Percentiles rank a stretch among this genome's conserved stretches.
Evolutionary conservation across 805 yeast species (phyloP).

Genomic region (Komagataella kurtzmanii): DNA sequence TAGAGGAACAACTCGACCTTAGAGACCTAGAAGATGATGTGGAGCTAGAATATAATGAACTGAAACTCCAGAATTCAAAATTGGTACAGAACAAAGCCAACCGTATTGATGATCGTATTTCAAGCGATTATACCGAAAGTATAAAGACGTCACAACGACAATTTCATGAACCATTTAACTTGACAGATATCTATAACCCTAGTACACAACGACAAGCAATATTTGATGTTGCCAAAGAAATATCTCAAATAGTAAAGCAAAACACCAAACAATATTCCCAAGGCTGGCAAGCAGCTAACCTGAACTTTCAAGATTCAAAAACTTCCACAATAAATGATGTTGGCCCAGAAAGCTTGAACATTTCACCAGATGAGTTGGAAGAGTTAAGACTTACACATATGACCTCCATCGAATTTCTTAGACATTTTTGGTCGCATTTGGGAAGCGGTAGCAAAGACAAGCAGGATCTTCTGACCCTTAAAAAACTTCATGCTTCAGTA

Average conservation of each 20-base stretch:
- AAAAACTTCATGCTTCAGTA: constrained; percentile 33
- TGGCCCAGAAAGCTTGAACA: constrained; percentile 2
- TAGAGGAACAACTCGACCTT: constrained; percentile 31
- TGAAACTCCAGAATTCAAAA: constrained; percentile 14
- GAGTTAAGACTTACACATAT: constrained; percentile 49
- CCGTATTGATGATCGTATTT: not conserved
- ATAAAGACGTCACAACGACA: not conserved
- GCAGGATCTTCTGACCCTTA: constrained; percentile 18
- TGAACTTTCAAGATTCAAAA: constrained; percentile 6
- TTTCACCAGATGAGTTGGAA: constrained; percentile 27
- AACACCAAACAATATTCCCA: constrained; percentile 42
- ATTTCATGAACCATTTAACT: constrained; percentile 4
- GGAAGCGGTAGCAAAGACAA: constrained; percentile 21
- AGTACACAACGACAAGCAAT: constrained; percentile 16
- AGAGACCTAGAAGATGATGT: constrained; percentile 36
- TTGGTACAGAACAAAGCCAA: not conserved
- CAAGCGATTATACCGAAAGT: not conserved
- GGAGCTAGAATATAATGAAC: constrained; percentile 37
- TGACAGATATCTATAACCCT: constrained; percentile 13
- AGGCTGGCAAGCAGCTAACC: constrained; percentile 19
- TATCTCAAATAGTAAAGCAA: constrained; percentile 31
- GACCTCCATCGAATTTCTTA: constrained; percentile 61
- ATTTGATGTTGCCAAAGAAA: constrained; percentile 28
- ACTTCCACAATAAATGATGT: constrained; percentile 2
- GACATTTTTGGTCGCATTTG: constrained; percentile 62